Base-by-base conservation (phyloP, 305 asterid species). In the Ajuga reptans region DNA sequence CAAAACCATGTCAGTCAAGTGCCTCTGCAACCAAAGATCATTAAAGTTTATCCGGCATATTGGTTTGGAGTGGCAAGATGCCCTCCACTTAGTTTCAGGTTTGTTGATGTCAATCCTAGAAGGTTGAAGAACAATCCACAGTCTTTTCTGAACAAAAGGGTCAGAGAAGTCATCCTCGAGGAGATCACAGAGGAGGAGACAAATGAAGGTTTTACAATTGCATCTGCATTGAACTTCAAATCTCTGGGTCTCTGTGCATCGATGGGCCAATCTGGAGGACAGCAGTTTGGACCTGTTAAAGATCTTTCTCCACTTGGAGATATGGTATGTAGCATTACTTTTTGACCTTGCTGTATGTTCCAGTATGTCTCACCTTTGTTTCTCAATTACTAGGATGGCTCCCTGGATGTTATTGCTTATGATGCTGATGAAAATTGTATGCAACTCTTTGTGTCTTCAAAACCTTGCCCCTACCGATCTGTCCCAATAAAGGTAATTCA, bases 101-200 rank as follows among this genome's bases (percentile, higher is more conserved):
- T 93, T 79, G 55, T 84, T 46, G 88, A 86, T 77, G 53, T 75
- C 71, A 72, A 78, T 27, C 82, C 82, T 55, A 83, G 72, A 73
- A 89, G 62, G 69, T 63, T 81, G 59, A 83, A 82, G 75, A 21
- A 21, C 27, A 21, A 21, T 21, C 27, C 27, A 2, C 27, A 21
- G 27, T 21, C 27, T 21, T 84, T 89, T 68, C 82, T n/a, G n/a
- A n/a, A n/a, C n/a, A n/a, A n/a, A n/a, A n/a, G n/a, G n/a, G n/a
- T n/a, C n/a, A n/a, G n/a, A n/a, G n/a, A n/a, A n/a, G n/a, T n/a
- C n/a, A n/a, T n/a, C n/a, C n/a, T 83, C 17, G 96, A 90, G 81
- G 99, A 93, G 82, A 93, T 93, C 43, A 81, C 95, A 33, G 90
- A 85, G 64, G 99, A 93, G 80, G 99, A 93, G 87, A 76, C 84